phyloP scores from a whole-genome alignment of 2,329 filamentous ascomycete species.

The Hirsutella minnesotensis region DNA sequence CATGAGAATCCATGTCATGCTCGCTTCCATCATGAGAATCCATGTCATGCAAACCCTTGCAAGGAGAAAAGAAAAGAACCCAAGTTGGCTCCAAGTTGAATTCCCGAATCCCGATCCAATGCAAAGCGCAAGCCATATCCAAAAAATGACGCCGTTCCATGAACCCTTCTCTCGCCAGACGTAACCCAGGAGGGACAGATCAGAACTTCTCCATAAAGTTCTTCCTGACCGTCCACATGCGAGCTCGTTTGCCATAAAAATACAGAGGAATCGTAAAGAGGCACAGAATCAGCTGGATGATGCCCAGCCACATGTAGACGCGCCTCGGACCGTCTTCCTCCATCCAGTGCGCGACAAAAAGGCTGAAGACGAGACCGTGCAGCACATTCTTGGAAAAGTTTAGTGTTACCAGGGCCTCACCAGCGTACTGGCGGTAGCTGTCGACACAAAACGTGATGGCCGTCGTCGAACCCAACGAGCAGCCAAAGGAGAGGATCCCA shows the following conservation, averaged over 20 bases:
- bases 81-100: no score
- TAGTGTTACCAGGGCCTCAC: conserved; percentile 84
- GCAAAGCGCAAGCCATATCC: no score
- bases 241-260: conserved; percentile 77
- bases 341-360: conserved; percentile 84
- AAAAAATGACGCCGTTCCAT: not conserved
- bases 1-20: no score
- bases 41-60: no score
- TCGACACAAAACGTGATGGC: conserved; percentile 91
- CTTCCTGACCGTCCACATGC: conserved; percentile 88
- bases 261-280: conserved; percentile 81
- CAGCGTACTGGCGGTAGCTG: conserved; percentile 84
- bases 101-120: no score
- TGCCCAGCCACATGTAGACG: conserved; percentile 73
- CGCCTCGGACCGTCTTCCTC: conserved; percentile 59
- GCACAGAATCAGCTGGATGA: conserved; percentile 71
- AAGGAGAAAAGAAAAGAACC: no score
- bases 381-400: conserved; percentile 93
- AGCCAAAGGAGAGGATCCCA: conserved; percentile 83
- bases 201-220: conserved; percentile 72
- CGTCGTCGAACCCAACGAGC: conserved; percentile 79
- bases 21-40: no score
- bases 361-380: conserved; percentile 76
- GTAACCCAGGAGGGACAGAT: not conserved
- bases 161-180: no score